These are phyloP conservation scores for Plenodomus biglobosus DNA, from an alignment of 2,329 filamentous ascomycete genomes.

Conservation along the genomic window DNA sequence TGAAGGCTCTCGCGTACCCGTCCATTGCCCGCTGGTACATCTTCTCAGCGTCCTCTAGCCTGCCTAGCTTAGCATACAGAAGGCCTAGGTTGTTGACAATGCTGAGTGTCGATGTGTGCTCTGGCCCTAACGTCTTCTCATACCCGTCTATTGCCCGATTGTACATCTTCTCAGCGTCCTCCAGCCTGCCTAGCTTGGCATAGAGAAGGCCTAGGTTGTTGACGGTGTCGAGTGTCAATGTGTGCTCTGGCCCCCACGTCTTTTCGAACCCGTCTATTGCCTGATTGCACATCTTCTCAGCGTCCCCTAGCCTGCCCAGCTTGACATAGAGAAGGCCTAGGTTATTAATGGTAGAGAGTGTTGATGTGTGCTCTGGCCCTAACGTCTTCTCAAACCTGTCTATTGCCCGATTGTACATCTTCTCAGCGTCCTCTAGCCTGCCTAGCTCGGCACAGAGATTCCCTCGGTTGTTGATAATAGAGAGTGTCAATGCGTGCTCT, in stretches of 20 bases:
- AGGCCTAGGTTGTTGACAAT: background rate
- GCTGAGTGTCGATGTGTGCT: background rate
- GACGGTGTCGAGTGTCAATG: conserved; percentile 19
- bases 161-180: conserved; percentile 2
- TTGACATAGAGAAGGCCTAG: conserved; percentile 21
- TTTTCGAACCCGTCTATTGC: conserved; percentile 19
- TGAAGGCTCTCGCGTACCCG: conserved; percentile 14
- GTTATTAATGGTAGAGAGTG: conserved; percentile 14
- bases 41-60: conserved; percentile 12
- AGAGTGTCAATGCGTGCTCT: conserved; percentile 17
- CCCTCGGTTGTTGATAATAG: conserved; percentile 5
- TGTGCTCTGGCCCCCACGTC: conserved; percentile 12
- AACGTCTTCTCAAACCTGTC: background rate
- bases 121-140: background rate
- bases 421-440: conserved; percentile 2
- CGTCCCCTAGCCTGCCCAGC: conserved; percentile 20
- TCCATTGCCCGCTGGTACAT: conserved; percentile 21
- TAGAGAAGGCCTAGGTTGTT: conserved; percentile 24
- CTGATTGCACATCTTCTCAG: conserved; percentile 21
- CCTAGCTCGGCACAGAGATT: conserved; percentile 2
- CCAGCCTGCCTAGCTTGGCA: conserved; percentile 13
- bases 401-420: conserved; percentile 6
- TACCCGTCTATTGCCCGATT: background rate
- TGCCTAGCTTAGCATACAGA: conserved; percentile 4
- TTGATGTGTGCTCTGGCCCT: conserved; percentile 2